phyloP scores from a whole-genome alignment of 257 asterid species.

The Solanum gracilifrons region DNA sequence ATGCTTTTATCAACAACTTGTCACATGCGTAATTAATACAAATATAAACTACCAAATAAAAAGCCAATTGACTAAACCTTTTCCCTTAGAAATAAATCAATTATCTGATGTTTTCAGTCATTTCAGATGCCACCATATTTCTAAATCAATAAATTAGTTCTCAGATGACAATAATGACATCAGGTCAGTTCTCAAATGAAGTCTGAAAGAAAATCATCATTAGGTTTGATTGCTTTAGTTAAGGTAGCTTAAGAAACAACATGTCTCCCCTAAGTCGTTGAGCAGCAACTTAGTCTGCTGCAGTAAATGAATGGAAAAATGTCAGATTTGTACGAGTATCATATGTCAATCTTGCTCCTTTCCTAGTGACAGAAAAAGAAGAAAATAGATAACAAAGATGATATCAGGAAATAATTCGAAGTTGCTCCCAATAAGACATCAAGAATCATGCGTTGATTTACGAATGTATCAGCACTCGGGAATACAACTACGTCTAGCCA shows the following conservation, averaged over 20 bases:
- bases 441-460: no score
- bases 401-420: not conserved
- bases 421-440: not conserved
- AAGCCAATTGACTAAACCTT: no score
- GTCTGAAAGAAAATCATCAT: not conserved
- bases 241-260: not conserved
- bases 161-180: not conserved
- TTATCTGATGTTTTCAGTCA: not conserved
- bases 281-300: constrained; percentile 85
- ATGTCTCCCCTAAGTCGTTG: constrained; percentile 67
- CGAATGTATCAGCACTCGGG: no score
- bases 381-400: not conserved
- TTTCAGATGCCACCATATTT: not conserved
- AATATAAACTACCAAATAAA: no score
- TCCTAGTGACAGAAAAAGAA: not conserved
- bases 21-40: no score
- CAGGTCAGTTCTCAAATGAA: not conserved
- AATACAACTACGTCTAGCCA: not conserved
- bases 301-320: constrained; percentile 6
- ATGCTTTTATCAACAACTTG: no score
- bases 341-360: not conserved
- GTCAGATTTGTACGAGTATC: constrained; percentile 24
- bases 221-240: not conserved
- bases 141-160: not conserved
- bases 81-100: no score